A percentile compares a stretch with the other conserved stretches of the same genome.
These are phyloP conservation scores for Rhododendron williamsianum DNA, from an alignment of 148 eudicot species.

Conservation along the genomic window DNA sequence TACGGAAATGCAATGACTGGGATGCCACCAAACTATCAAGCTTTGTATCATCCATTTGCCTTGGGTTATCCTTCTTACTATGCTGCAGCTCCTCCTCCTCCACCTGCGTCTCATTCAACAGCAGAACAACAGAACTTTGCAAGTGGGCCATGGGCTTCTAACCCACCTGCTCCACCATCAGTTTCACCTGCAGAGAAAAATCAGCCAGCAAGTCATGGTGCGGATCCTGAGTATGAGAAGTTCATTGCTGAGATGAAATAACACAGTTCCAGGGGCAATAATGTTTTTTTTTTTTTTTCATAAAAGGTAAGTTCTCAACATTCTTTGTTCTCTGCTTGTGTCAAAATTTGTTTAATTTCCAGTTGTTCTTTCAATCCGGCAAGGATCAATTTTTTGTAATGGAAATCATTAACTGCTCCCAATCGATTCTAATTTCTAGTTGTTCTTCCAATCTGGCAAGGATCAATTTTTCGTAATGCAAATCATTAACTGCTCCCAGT, in stretches of 20 bases:
- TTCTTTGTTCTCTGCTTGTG: background rate
- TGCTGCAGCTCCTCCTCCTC: slow-evolving; percentile 49
- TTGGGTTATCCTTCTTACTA: slow-evolving; percentile 56
- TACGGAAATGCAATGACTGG: slow-evolving; percentile 39
- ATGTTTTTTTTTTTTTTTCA: background rate
- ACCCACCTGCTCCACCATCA: slow-evolving; percentile 45
- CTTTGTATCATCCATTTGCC: slow-evolving; percentile 41
- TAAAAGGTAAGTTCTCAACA: slow-evolving; percentile 26
- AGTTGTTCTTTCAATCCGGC: too few relatives aligned
- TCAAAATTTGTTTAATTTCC: background rate
- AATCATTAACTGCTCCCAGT: background rate
- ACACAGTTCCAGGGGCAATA: background rate
- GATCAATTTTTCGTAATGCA: background rate
- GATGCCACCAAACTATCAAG: slow-evolving; percentile 38
- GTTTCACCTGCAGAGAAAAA: slow-evolving; percentile 41
- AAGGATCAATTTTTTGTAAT: too few relatives aligned
- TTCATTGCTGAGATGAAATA: slow-evolving; percentile 87
- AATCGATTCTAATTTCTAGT: background rate
- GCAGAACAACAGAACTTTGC: slow-evolving; percentile 45
- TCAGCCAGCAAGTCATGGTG: slow-evolving; percentile 28
- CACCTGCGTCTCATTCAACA: slow-evolving; percentile 24
- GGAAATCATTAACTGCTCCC: too few relatives aligned
- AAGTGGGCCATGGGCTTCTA: slow-evolving; percentile 78
- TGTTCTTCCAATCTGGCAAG: background rate
- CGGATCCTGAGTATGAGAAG: slow-evolving; percentile 72